These are phyloP conservation scores for Sphaerulina populicola DNA, from an alignment of 2,329 filamentous ascomycete species.

Conservation along the genomic window DNA sequence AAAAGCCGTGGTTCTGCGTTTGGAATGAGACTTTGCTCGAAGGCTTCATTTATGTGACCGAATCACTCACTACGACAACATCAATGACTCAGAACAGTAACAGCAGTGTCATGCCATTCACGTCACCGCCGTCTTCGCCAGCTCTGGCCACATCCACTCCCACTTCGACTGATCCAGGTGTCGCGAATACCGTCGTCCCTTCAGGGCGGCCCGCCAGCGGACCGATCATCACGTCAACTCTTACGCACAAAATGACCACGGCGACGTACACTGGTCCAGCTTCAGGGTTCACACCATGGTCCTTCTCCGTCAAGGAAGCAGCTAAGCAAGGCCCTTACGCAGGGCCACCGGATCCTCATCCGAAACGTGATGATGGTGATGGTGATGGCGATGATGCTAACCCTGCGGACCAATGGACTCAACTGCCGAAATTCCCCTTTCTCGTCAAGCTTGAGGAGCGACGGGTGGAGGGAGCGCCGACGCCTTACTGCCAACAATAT, in stretches of 20 bases:
- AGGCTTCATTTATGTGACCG: constrained; percentile 56
- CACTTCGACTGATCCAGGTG: neutral
- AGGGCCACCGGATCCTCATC: neutral
- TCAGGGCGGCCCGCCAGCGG: constrained; percentile 10
- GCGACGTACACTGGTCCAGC: constrained; percentile 6
- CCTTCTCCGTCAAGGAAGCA: constrained; percentile 1
- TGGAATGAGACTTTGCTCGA: constrained; percentile 62
- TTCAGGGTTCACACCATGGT: neutral
- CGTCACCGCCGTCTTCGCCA: constrained; percentile 8
- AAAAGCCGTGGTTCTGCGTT: constrained; percentile 60
- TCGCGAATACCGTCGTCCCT: constrained; percentile 5
- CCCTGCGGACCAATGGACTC: constrained; percentile 2
- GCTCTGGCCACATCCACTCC: constrained; percentile 9
- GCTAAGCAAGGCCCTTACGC: constrained; percentile 1
- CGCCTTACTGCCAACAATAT: constrained; percentile 59
- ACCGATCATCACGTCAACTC: constrained; percentile 5
- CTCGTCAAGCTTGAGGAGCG: constrained; percentile 60
- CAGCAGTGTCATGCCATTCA: constrained; percentile 10
- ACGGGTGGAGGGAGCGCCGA: constrained; percentile 37
- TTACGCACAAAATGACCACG: neutral
- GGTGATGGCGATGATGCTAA: neutral
- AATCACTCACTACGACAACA: constrained; percentile 37
- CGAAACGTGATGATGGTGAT: constrained; percentile 1
- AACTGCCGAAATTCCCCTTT: constrained; percentile 38
- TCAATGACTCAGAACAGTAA: constrained; percentile 8